Conservation (phyloP, 2,329 filamentous ascomycete species). For the Ophiostoma piceae region DNA sequence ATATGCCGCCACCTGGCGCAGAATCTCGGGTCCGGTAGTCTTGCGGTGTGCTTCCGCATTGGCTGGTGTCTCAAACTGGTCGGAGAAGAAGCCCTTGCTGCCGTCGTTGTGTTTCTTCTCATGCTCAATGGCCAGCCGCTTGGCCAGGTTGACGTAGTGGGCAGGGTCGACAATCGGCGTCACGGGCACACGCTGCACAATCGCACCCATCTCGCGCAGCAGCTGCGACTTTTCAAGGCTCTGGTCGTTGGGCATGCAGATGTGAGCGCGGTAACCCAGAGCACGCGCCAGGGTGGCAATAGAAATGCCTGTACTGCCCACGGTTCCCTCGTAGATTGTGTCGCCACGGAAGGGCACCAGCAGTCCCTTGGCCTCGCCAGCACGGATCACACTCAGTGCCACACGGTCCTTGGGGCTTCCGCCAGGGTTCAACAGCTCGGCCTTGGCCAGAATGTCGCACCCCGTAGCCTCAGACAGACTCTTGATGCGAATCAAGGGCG, state of each 20-base stretch:
- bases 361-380: constrained; percentile 72
- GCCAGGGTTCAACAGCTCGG: constrained; percentile 93
- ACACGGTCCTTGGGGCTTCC: constrained; percentile 94
- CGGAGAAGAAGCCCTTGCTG: constrained; percentile 84
- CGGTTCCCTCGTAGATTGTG: constrained; percentile 95
- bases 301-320: constrained; percentile 93
- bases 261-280: constrained; percentile 84
- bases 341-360: constrained; percentile 77
- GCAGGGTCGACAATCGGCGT: constrained; percentile 88
- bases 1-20: constrained; percentile 57
- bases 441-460: constrained; percentile 85
- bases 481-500: constrained; percentile 78
- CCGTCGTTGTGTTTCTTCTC: constrained; percentile 50
- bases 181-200: constrained; percentile 84
- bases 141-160: constrained; percentile 92
- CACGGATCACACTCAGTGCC: constrained; percentile 78
- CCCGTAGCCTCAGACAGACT: constrained; percentile 82
- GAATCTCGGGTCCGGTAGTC: constrained; percentile 86
- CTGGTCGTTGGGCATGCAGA: constrained; percentile 96
- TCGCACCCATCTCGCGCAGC: constrained; percentile 80
- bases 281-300: constrained; percentile 84
- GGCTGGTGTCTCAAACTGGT: constrained; percentile 89
- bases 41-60: constrained; percentile 83
- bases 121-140: constrained; percentile 69
- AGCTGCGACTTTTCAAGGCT: constrained; percentile 83